These are phyloP conservation scores for Fusarium sp. DNA, from an alignment of 2,329 filamentous ascomycete species.

Conservation along the genomic window DNA sequence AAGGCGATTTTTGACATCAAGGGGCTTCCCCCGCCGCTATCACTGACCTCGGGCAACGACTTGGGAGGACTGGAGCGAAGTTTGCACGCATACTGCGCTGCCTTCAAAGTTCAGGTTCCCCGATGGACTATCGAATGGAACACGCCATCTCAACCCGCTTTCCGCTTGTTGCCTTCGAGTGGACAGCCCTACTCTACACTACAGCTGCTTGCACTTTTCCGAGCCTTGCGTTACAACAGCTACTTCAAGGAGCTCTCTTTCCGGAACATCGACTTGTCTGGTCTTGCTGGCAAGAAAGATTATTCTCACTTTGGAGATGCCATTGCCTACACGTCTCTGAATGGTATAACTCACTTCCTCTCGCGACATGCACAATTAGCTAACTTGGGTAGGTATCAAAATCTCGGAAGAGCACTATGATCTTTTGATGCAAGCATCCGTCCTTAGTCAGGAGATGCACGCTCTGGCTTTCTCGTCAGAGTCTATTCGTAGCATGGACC, in stretches of 20 bases:
- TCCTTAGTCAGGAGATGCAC: constrained; percentile 68
- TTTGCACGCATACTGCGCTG: constrained; percentile 66
- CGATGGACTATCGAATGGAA: constrained; percentile 64
- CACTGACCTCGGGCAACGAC: constrained; percentile 66
- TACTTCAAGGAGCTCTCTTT: constrained; percentile 71
- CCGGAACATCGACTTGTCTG: constrained; percentile 62
- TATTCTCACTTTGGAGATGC: constrained; percentile 58
- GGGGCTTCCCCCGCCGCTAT: constrained; percentile 64
- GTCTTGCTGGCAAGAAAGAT: constrained; percentile 56
- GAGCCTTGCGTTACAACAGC: constrained; percentile 69
- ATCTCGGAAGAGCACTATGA: constrained; percentile 62
- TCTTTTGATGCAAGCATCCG: constrained; percentile 60
- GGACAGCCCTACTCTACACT: constrained; percentile 58
- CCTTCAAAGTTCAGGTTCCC: constrained; percentile 62
- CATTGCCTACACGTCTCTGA: constrained; percentile 65
- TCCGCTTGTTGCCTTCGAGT: constrained; percentile 62
- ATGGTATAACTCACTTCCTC: constrained; percentile 53
- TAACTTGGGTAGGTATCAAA: constrained; percentile 55
- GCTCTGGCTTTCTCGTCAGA: constrained; percentile 67
- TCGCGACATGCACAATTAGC: background rate
- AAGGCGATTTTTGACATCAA: constrained; percentile 65
- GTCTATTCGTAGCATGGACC: constrained; percentile 66
- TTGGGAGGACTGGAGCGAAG: constrained; percentile 67
- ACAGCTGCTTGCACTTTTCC: constrained; percentile 68
- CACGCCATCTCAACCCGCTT: constrained; percentile 61